Evolutionary conservation across 768 basidiomycete genomes (phyloP), one percentile per base, ranked within the genome.

Genomic region (Suillus cothurnatus): DNA sequence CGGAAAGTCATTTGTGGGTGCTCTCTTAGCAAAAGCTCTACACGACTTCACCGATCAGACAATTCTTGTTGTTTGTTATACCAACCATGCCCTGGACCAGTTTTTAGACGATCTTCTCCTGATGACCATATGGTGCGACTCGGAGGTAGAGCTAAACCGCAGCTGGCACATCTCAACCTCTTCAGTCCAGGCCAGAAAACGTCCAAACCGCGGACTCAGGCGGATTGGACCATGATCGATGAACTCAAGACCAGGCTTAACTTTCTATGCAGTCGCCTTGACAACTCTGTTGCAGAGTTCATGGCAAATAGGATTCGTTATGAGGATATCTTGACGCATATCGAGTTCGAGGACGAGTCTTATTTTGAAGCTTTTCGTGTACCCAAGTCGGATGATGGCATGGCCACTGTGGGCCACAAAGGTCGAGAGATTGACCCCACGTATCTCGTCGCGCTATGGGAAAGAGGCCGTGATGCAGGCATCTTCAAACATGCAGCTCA

Each of bases 61-160:
- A 0, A 87, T 89, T 36, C 80, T 89, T 14, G 86, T 89, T 9
- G 84, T 87, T 41, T 88, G 86, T 69, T 89, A 84, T 64, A 89
- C 87, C 0, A 89, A 89, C 64, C 88, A 89, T 66, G 88, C 88
- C 0, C 79, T 89, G 0, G 88, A 89, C 69, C 84, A 88, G 60
- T 85, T 89, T 56, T 77, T 89, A 17, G 82, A 84, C 45, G 82
- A 85, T 64, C 79, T 89, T 6, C 72, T 88, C 84, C 86, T 0
- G 41, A 64, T 0, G 11, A 52, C 4, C 76, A 72, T 39, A 82
- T 89, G 66, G 82, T 88, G 31, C 81, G 88, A 0, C 74, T 89
- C 0, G 78, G 78, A 1, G 82, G 87, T 3, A 88, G 88, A 70
- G 81, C 81, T 2, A 84, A 82, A 2, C 0, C 74, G 0, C 70